Evolutionary conservation across 1,139 yeast species (phyloP), one percentile per base, ranked within the genome.

Genomic region (Candida gigantensis): DNA sequence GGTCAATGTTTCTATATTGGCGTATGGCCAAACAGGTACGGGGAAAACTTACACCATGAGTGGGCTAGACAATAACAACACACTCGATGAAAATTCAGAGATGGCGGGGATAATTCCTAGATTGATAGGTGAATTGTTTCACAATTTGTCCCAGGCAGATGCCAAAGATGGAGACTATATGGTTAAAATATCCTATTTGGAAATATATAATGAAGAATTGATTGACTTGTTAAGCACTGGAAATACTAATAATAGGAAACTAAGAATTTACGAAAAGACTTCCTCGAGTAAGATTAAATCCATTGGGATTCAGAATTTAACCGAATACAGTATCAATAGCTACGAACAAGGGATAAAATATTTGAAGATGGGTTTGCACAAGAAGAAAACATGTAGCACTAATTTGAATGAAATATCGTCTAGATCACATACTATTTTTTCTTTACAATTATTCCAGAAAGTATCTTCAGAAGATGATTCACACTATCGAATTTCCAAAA

Each of bases 1-100:
- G 7, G 81, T 71, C 51, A 86, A 85, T 50, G 88, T 89, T 39
- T 85, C 96, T 0, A 73, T 88, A 4, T 73, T 87, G 50, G 95
- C 95, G 0, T 87, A 87, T 56, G 95, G 96, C 7, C 96, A 87
- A 60, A 87, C 95, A 0, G 95, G 95, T 7, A 83, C 95, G 0
- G 95, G 96, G 2, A 86, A 86, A 52, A 86, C 96, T 0, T 81
- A 82, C 51, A 87, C 96, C 3, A 87, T 88, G 95, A 78, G 88
- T 50, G 36, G 47, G 21, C 9, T 30, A 17, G 51, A 51, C 11
- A 32, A 35, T 17, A 31, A 30, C 18, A 32, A 34, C 3, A 42
- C 41, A 24, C 43, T 50, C 4, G 38, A 36, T 16, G 24, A 32
- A 36, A 40, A 35, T 18, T 28, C 38, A 17, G 58, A 51, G 11